Percentiles rank a stretch among this genome's conserved stretches.
phyloP scores from a whole-genome alignment of 192 early-diverging fungal species.

The Backusella sp. region DNA sequence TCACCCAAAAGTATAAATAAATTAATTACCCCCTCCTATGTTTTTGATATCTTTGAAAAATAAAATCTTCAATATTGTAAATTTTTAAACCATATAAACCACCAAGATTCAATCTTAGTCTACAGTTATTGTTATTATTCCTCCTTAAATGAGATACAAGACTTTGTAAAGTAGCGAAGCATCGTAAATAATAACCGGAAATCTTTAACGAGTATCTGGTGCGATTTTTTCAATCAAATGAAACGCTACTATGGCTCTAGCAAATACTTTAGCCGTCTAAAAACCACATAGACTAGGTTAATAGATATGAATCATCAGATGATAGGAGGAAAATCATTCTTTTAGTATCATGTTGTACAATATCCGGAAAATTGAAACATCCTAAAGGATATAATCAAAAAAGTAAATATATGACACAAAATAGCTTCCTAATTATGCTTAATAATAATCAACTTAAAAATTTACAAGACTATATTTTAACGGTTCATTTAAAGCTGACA shows the following conservation, averaged over 20 bases:
- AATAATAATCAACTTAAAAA: not conserved
- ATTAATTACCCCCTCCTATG: not conserved
- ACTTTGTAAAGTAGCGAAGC: no score
- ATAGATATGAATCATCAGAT: not conserved
- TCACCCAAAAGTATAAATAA: slow-evolving; percentile 24
- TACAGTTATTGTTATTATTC: not conserved
- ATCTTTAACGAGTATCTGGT: no score
- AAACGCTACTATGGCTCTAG: not conserved
- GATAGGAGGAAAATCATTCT: not conserved
- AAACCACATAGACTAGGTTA: not conserved
- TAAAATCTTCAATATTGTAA: not conserved
- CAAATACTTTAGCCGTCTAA: not conserved
- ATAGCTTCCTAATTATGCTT: not conserved
- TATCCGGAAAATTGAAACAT: not conserved
- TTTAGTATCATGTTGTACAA: not conserved
- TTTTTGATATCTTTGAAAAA: not conserved
- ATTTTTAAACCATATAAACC: not conserved
- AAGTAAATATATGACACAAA: not conserved
- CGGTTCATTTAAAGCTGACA: not conserved
- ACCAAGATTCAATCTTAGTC: not conserved
- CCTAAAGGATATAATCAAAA: not conserved
- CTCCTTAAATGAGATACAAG: no score
- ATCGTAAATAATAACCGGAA: no score
- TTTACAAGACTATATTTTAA: not conserved
- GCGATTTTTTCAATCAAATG: no score